phyloP scores from a whole-genome alignment of 1,284 basidiomycete species.

The Lentinus polychrous region DNA sequence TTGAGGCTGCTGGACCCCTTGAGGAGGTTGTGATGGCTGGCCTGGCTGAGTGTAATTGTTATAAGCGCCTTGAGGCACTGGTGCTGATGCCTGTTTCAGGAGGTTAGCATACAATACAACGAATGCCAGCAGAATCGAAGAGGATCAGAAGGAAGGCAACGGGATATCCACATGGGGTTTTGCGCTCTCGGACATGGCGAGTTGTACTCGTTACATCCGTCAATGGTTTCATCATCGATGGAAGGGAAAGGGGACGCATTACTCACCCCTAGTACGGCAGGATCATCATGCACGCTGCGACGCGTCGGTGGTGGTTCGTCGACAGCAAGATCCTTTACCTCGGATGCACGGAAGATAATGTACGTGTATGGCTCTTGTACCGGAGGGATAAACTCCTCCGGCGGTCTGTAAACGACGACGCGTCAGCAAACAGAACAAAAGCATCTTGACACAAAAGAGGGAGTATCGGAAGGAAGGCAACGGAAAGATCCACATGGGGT shows the following conservation, averaged over 20 bases:
- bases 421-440: constrained; percentile 14
- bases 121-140: neutral
- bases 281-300: constrained; percentile 68
- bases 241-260: constrained; percentile 6
- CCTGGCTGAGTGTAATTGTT: constrained; percentile 19
- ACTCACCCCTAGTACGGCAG: constrained; percentile 70
- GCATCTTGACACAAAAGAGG: constrained; percentile 8
- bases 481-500: constrained; percentile 62
- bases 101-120: neutral
- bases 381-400: constrained; percentile 68
- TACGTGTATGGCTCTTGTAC: constrained; percentile 73
- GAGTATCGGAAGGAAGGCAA: constrained; percentile 67
- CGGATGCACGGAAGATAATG: constrained; percentile 78
- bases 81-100: constrained; percentile 25
- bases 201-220: constrained; percentile 43
- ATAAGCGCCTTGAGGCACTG: constrained; percentile 19
- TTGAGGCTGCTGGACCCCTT: constrained; percentile 13
- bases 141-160: constrained; percentile 53
- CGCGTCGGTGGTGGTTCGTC: constrained; percentile 52
- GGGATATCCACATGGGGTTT: constrained; percentile 46
- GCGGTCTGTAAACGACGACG: constrained; percentile 39
- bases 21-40: constrained; percentile 18
- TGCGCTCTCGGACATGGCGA: constrained; percentile 48
- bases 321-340: constrained; percentile 75
- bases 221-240: constrained; percentile 36